Conservation (phyloP, 306 rosid species). For the Trichosanthes truncata region DNA sequence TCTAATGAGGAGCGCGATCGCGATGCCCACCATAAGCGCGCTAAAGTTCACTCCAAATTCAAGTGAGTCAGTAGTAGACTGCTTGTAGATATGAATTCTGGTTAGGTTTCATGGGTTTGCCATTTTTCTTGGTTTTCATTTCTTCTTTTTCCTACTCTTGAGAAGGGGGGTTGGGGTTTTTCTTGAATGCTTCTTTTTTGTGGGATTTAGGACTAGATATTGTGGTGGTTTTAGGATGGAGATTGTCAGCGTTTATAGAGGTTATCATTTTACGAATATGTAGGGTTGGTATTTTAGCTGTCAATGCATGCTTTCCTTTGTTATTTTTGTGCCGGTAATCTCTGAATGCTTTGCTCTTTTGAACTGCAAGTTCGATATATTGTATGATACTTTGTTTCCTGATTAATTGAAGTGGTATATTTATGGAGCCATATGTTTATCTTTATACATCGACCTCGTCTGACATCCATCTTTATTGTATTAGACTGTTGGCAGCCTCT, state of each 20-base stretch:
- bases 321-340: not conserved
- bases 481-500: not conserved
- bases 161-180: not conserved
- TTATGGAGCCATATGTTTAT: not conserved
- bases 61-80: constrained; percentile 42
- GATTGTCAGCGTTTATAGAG: no score
- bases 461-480: not conserved
- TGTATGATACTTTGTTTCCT: not conserved
- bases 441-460: not conserved
- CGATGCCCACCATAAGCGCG: constrained; percentile 67
- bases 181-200: not conserved
- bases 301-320: not conserved
- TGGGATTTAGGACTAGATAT: not conserved
- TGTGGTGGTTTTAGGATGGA: not conserved
- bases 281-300: not conserved
- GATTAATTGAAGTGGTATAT: not conserved
- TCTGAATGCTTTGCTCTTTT: not conserved
- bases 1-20: constrained; percentile 30
- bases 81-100: not conserved
- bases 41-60: constrained; percentile 50
- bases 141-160: not conserved
- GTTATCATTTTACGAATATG: no score
- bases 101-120: not conserved
- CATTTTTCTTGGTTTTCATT: not conserved
- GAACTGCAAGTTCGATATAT: not conserved